Percentiles rank a stretch among this genome's conserved stretches.
Conservation (phyloP, 1,284 basidiomycete genomes). For the Cystobasidium slooffiae region DNA sequence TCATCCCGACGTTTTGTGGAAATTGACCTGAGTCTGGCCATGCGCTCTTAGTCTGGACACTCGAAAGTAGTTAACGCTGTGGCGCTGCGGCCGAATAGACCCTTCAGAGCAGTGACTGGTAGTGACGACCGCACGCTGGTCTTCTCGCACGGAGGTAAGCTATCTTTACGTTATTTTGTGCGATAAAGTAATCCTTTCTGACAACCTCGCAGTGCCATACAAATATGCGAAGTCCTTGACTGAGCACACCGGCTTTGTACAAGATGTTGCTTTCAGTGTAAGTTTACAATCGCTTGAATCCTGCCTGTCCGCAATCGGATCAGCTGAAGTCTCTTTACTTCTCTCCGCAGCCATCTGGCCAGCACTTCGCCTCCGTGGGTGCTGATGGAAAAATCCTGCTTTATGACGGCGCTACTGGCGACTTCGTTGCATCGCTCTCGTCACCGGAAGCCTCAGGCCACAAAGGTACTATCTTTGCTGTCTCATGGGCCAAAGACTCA, state of each 20-base stretch:
- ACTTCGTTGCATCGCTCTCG: constrained; percentile 57
- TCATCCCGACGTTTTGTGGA: background rate
- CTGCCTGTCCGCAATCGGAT: background rate
- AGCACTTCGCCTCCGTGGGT: constrained; percentile 85
- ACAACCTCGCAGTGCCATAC: constrained; percentile 66
- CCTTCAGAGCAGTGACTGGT: constrained; percentile 76
- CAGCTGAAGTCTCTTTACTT: background rate
- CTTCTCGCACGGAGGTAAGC: constrained; percentile 66
- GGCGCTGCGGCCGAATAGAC: constrained; percentile 84
- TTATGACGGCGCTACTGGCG: constrained; percentile 84
- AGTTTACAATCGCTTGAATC: background rate
- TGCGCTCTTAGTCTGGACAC: constrained; percentile 66
- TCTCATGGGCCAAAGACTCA: constrained; percentile 67
- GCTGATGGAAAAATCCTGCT: constrained; percentile 87
- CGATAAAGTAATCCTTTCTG: background rate
- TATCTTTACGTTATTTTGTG: no score
- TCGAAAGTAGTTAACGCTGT: constrained; percentile 92
- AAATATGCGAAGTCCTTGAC: constrained; percentile 80
- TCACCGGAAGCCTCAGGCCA: constrained; percentile 51
- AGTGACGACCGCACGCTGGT: constrained; percentile 82
- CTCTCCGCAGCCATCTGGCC: constrained; percentile 66
- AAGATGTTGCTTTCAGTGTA: constrained; percentile 66
- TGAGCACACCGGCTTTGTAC: constrained; percentile 91
- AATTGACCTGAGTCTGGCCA: background rate
- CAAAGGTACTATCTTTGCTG: constrained; percentile 57